Evolutionary conservation across 2,329 filamentous ascomycete genomes (phyloP).

Genomic region (Rosellinia necatrix): DNA sequence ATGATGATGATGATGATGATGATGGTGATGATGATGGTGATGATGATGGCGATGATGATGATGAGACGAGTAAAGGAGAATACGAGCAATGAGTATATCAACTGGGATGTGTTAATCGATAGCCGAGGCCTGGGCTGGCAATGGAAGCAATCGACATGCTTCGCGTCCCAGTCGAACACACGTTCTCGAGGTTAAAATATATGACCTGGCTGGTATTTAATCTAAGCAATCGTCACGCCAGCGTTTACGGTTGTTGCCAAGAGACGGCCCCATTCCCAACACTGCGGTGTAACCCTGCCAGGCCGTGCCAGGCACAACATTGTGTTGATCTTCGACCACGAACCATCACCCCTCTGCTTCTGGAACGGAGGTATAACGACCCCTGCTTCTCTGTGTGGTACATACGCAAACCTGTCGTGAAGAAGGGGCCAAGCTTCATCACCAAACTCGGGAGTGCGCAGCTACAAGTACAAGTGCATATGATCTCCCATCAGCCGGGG

Average conservation of each 20-base stretch:
- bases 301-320: conserved; percentile 21
- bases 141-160: not conserved
- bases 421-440: not conserved
- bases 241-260: conserved; percentile 13
- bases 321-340: conserved; percentile 21
- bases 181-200: not conserved
- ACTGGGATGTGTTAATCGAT: not conserved
- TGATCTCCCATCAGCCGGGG: conserved; percentile 1
- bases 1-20: too few species aligned
- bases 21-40: too few species aligned
- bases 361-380: conserved; percentile 25
- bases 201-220: conserved; percentile 7
- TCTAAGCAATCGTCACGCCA: not conserved
- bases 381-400: conserved; percentile 16
- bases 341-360: conserved; percentile 26
- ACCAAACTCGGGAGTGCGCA: conserved; percentile 27
- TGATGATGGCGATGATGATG: too few species aligned
- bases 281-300: conserved; percentile 22
- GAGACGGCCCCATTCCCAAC: conserved; percentile 15
- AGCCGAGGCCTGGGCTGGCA: not conserved
- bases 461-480: conserved; percentile 17
- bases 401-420: too few species aligned
- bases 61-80: not conserved
- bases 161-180: conserved; percentile 2
- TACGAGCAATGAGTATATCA: not conserved